Base-by-base conservation (phyloP, 257 asterid species). In the Plantago elongata region DNA sequence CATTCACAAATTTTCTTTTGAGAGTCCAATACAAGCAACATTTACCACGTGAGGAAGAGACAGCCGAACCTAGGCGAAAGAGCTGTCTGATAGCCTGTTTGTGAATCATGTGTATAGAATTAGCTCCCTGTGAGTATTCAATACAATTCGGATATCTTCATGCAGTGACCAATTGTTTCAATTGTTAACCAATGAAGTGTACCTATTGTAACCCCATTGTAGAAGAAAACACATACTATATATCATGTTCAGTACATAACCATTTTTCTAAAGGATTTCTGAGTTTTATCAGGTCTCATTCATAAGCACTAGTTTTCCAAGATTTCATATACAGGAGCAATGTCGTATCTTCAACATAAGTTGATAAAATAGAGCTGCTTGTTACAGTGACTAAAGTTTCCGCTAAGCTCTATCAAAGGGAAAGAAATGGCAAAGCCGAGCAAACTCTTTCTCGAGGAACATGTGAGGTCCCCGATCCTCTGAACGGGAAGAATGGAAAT, bases 391-490 rank as follows among this genome's bases (percentile, higher is more conserved):
- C 5, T 34, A 34, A 34, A 34, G 38, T 34, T 34, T 34, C 38
- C 38, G 3, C 38, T 34, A 5, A 34, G 5, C 5, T 34, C 3
- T 34, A 34, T 34, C 5, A 34, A n/a, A n/a, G n/a, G n/a, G n/a
- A n/a, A n/a, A n/a, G n/a, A n/a, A n/a, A n/a, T n/a, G n/a, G n/a
- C n/a, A n/a, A 3, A 75, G 80, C 37, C 75, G 49, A 4, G 88
- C 85, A 59, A 72, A 82, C 71, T 79, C 88, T 60, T 69, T 79
- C 2, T 85, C 88, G 0, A 85, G 79, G 49, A 85, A 79, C 79
- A 74, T 79, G 34, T 79, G 59, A 0, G 78, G 73, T 5, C 84
- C 84, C n/a, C n/a, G n/a, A n/a, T 34, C 82, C 79, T 3, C 87
- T 82, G 11, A 81, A 81, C 0, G 87, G 84, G 4, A 69, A 60